phyloP scores from a whole-genome alignment of 805 yeast species.

The Wickerhamiella cacticola region DNA sequence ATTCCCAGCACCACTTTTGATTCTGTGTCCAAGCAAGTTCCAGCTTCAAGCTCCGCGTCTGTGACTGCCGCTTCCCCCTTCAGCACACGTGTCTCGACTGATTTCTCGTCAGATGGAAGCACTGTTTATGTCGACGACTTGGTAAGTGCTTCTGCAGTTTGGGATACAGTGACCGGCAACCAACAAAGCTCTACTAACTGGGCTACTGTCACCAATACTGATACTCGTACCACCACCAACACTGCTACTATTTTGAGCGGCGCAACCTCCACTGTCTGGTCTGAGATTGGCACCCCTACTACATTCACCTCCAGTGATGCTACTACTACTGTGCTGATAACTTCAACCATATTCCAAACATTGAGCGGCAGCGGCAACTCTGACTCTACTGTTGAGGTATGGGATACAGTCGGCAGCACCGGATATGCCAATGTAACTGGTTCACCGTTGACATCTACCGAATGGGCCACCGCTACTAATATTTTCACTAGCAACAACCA shows the following conservation, averaged over 20 bases:
- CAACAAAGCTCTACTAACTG: constrained; percentile 2
- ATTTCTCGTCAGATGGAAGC: neutral
- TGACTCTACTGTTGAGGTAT: constrained; percentile 2
- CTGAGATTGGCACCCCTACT: neutral
- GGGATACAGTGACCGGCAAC: constrained; percentile 6
- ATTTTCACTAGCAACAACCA: constrained; percentile 3
- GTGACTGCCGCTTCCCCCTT: neutral
- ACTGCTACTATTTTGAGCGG: neutral
- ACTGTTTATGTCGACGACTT: neutral
- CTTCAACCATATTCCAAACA: constrained; percentile 14
- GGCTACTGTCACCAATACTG: constrained; percentile 11
- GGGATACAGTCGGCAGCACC: constrained; percentile 4
- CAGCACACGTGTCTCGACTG: neutral
- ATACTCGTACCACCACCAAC: neutral
- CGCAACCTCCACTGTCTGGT: constrained; percentile 4
- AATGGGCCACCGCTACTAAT: constrained; percentile 6
- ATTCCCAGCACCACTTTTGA: too few species aligned
- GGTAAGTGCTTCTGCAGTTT: constrained; percentile 3
- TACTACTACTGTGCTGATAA: constrained; percentile 6
- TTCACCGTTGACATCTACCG: constrained; percentile 4
- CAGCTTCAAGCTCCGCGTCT: too few species aligned
- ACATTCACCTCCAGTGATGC: constrained; percentile 4
- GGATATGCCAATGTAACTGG: constrained; percentile 7
- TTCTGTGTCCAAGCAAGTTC: too few species aligned
- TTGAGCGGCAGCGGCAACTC: constrained; percentile 1